Base-by-base conservation (phyloP, 305 asterid genomes). In the Plantago lanceolata region DNA sequence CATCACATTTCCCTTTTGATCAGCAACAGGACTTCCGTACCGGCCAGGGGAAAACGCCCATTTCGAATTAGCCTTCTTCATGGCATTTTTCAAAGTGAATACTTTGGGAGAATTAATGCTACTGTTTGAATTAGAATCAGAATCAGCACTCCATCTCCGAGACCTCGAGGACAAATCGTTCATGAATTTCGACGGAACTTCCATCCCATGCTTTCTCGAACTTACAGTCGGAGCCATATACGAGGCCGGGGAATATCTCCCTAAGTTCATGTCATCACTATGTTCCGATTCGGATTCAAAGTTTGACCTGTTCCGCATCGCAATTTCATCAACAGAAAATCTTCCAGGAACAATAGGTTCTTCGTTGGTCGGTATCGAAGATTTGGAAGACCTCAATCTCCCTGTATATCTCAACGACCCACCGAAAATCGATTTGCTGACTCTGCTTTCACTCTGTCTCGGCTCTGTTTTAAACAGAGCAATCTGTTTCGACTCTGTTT, bases 141-240 rank as follows among this genome's bases (percentile, higher is more conserved):
- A 73, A 70, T 82, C 89, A n/a, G 82, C 64, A 44, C 88, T 83
- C 86, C 85, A 81, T 72, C 95, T 75, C 63, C 79, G 67, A 0
- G 85, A 78, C 70, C 75, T 71, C 4, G 79, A 71, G 2, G 62
- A 57, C 13, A 56, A 48, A 66, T 82, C 87, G 3, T 76, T 79
- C 86, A 76, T 71, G 68, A 72, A 85, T 64, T 82, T 84, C 0
- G 96, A 86, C 4, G 86, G 64, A 24, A 83, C 84, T 52, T 85
- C 88, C 48, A 79, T 74, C 14, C 92, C 88, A 9, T 81, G 78
- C 48, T 79, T 87, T 58, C 85, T 76, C 11, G 98, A 91, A 49
- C 96, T 91, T 50, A 68, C 68, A 0, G 98, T 91, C 0, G 98
- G 83, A 11, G 93, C 90, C 98, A 91, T 91, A 47, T 88, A 89